These are phyloP conservation scores for Arthroderma sp. DNA, from an alignment of 2,329 filamentous ascomycete genomes.

Conservation along the genomic window DNA sequence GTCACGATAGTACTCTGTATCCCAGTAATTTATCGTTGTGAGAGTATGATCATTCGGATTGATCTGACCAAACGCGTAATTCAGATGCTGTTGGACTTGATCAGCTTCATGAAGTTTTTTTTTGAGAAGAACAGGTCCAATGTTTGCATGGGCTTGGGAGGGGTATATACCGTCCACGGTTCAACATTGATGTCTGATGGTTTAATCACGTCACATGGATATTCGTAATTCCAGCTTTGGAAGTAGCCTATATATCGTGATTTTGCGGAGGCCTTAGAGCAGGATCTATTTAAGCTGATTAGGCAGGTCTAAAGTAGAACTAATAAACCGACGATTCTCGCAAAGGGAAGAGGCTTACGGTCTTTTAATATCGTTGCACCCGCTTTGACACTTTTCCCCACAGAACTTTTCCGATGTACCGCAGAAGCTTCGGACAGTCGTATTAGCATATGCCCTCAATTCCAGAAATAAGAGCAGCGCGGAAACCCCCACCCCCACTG, in stretches of 20 bases:
- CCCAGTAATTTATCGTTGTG: too few species aligned
- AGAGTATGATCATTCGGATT: slow-evolving; percentile 15
- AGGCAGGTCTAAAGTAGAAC: background rate
- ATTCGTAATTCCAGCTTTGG: slow-evolving; percentile 17
- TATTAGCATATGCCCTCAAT: slow-evolving; percentile 1
- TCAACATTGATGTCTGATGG: slow-evolving; percentile 6
- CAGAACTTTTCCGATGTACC: slow-evolving; percentile 1
- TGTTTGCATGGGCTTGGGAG: too few species aligned
- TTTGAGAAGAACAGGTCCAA: too few species aligned
- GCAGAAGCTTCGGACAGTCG: slow-evolving; percentile 1
- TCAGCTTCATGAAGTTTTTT: too few species aligned
- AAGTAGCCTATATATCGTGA: slow-evolving; percentile 24
- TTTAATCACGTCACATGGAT: slow-evolving; percentile 3
- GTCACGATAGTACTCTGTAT: too few species aligned
- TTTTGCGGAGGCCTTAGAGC: slow-evolving; percentile 1
- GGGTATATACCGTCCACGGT: slow-evolving; percentile 3
- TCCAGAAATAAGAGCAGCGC: background rate
- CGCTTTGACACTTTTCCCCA: slow-evolving; percentile 1
- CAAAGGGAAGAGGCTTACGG: background rate
- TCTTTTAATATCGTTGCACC: slow-evolving; percentile 2
- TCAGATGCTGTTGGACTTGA: slow-evolving; percentile 12
- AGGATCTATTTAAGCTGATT: slow-evolving; percentile 4
- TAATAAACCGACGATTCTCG: background rate
- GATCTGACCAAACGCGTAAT: slow-evolving; percentile 31
- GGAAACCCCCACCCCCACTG: slow-evolving; percentile 14